These are phyloP conservation scores for Miscanthus lutarioriparius DNA, from an alignment of 176 grass and related monocot genomes.

Conservation along the genomic window DNA sequence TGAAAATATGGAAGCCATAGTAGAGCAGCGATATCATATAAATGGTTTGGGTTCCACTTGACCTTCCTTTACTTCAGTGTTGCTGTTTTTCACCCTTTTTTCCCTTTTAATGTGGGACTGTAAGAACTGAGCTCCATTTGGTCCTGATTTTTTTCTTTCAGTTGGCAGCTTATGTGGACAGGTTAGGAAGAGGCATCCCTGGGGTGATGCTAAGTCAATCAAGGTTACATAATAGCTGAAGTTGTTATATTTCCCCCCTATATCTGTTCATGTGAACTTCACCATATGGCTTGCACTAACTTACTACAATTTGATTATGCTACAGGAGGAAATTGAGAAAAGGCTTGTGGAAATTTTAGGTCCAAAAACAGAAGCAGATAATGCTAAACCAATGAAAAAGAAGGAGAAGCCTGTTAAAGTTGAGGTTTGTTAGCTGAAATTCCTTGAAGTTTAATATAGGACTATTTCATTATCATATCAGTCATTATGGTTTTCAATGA, in stretches of 20 bases:
- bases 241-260: not conserved
- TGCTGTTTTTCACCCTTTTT: not conserved
- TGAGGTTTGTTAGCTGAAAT: constrained; percentile 53
- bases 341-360: constrained; percentile 78
- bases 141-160: constrained; percentile 37
- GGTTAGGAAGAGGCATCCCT: constrained; percentile 84
- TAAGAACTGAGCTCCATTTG: not conserved
- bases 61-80: not conserved
- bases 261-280: constrained; percentile 1
- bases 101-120: not conserved
- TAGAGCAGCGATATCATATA: constrained; percentile 87
- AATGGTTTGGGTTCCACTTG: constrained; percentile 64
- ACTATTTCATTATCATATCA: constrained; percentile 3
- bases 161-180: constrained; percentile 89
- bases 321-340: constrained; percentile 82
- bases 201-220: constrained; percentile 88
- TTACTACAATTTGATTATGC: not conserved
- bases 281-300: constrained; percentile 16
- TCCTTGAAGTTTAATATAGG: not conserved
- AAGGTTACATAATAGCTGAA: constrained; percentile 53
- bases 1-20: constrained; percentile 82
- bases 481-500: constrained; percentile 23
- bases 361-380: constrained; percentile 83
- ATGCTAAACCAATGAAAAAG: constrained; percentile 87
- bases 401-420: constrained; percentile 87